A percentile compares a stretch with the other conserved stretches of the same genome.
phyloP scores from a whole-genome alignment of 2,329 filamentous ascomycete genomes.

The Elsinoe batatas region DNA sequence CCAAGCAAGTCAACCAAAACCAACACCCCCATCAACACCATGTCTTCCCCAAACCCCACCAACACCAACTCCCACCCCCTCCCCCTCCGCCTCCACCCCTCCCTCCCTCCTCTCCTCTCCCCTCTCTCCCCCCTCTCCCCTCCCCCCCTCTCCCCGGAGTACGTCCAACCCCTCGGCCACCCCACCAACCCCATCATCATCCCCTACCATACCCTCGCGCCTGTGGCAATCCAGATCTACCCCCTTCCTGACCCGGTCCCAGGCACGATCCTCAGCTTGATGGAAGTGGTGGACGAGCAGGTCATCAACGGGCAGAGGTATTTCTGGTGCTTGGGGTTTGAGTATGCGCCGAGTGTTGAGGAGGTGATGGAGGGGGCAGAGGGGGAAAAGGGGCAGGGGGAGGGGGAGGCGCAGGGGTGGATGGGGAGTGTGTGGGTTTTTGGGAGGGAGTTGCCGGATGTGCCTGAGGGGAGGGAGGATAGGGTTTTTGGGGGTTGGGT shows the following conservation, averaged over 20 bases:
- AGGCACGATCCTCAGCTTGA: neutral
- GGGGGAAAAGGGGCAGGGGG: neutral
- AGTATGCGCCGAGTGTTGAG: neutral
- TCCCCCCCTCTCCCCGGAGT: neutral
- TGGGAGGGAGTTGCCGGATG: neutral
- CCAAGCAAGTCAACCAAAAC: too few species aligned
- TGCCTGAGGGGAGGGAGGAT: neutral
- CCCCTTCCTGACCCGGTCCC: neutral
- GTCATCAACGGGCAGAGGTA: neutral
- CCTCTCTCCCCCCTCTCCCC: neutral
- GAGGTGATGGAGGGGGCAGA: neutral
- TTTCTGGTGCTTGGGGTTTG: neutral
- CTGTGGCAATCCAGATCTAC: neutral
- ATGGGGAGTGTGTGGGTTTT: neutral
- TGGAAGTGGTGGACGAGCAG: neutral
- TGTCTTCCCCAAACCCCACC: too few species aligned
- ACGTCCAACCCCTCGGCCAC: neutral
- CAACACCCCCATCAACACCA: too few species aligned
- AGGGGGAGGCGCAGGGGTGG: neutral
- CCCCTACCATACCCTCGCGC: neutral
- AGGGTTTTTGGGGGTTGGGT: neutral
- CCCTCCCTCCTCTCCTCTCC: neutral
- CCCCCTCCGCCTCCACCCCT: too few species aligned
- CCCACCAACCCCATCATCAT: conserved; percentile 3
- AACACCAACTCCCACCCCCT: too few species aligned